Percentiles rank a stretch among this genome's conserved stretches.
phyloP scores from a whole-genome alignment of 2,329 filamentous ascomycete species.

The Pseudocercospora ulei region DNA sequence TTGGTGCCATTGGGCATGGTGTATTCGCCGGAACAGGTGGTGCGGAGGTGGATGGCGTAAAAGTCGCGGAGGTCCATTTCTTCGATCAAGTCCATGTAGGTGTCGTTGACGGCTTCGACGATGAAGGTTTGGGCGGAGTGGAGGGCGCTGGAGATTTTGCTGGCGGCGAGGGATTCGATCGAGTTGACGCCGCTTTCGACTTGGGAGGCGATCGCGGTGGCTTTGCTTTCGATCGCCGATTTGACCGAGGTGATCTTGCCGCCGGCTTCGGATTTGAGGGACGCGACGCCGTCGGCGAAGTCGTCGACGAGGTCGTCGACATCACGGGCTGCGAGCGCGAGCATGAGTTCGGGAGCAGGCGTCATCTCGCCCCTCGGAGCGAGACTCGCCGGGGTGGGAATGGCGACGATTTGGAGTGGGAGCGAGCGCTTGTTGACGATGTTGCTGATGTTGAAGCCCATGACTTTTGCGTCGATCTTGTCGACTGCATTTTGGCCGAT shows the following conservation, averaged over 20 bases:
- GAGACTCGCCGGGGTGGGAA: conserved; percentile 11
- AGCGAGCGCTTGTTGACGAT: conserved; percentile 21
- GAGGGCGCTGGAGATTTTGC: conserved; percentile 22
- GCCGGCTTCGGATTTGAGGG: conserved; percentile 18
- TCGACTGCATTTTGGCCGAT: conserved; percentile 39
- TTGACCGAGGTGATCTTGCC: conserved; percentile 23
- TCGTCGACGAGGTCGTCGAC: conserved; percentile 29
- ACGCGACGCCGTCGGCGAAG: conserved; percentile 15
- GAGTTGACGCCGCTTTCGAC: conserved; percentile 19
- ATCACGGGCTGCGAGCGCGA: conserved; percentile 22
- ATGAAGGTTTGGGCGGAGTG: conserved; percentile 36
- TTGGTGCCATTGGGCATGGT: conserved; percentile 36
- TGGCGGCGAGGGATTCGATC: conserved; percentile 19
- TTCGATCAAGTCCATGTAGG: conserved; percentile 37
- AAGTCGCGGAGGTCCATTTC: conserved; percentile 49
- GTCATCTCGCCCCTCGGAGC: conserved; percentile 8
- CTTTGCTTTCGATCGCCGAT: conserved; percentile 23
- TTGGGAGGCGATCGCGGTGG: conserved; percentile 19
- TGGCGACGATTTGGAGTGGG: conserved; percentile 1
- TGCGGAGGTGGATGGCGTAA: conserved; percentile 52
- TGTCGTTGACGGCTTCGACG: conserved; percentile 37
- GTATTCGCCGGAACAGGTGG: conserved; percentile 48
- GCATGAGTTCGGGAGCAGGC: conserved; percentile 17
- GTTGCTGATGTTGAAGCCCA: conserved; percentile 19
- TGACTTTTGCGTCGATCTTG: conserved; percentile 28